Evolutionary conservation across 2,329 filamentous ascomycete species (phyloP).

Genomic region (Mycosphaerella sp.): DNA sequence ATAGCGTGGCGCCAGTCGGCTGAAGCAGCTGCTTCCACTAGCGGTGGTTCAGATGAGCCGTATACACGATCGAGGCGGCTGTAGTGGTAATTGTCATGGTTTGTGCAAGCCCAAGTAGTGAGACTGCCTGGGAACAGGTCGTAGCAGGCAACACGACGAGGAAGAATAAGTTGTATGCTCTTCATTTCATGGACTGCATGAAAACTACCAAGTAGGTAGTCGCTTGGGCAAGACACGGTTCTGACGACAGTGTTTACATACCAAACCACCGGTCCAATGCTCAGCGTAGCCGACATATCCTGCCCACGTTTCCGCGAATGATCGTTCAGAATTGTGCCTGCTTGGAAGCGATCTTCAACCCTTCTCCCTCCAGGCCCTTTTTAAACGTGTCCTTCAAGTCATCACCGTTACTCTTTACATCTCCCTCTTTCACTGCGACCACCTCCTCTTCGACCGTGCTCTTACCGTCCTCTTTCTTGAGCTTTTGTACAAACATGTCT

Average conservation of each 20-base stretch:
- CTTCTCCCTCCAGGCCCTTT: constrained; percentile 38
- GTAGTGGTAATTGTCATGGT: not conserved
- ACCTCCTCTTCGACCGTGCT: constrained; percentile 8
- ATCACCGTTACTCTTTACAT: constrained; percentile 1
- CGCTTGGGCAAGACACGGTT: not conserved
- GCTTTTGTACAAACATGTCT: constrained; percentile 41
- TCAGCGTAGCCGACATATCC: not conserved
- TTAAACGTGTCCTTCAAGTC: constrained; percentile 41
- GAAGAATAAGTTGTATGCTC: too few species aligned
- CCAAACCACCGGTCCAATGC: not conserved
- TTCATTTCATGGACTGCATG: too few species aligned
- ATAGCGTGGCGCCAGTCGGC: not conserved
- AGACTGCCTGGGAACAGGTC: too few species aligned
- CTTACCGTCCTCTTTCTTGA: constrained; percentile 25
- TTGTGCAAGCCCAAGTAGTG: not conserved
- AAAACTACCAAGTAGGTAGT: not conserved
- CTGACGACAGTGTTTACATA: not conserved
- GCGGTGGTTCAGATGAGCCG: not conserved
- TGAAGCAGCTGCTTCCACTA: not conserved
- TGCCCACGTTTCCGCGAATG: not conserved
- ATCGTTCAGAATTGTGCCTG: constrained; percentile 22
- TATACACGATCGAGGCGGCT: not conserved
- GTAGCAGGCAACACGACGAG: too few species aligned
- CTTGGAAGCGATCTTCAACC: constrained; percentile 35
- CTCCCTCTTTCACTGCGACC: not conserved